Evolutionary conservation across 345 rosid genomes (phyloP), one percentile per base, ranked within the genome.

Genomic region (Salix dunnii): DNA sequence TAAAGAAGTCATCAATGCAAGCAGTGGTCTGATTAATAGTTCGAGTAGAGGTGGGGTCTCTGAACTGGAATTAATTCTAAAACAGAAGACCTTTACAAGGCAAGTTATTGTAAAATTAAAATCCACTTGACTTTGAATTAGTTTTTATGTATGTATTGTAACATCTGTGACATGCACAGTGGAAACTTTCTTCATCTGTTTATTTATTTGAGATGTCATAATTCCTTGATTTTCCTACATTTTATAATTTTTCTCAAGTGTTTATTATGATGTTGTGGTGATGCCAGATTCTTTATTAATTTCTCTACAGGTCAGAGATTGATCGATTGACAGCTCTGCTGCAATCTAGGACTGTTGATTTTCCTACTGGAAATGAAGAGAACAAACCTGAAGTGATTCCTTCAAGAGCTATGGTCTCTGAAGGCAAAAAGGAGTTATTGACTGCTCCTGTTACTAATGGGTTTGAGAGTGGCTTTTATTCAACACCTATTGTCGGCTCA

Each of bases 51-150:
- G 79, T 58, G 89, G 85, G 78, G 74, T 85, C 28, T 62, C 80
- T 38, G 88, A 91, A 18, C 88, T 90, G 51, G 94, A 90, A 85
- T 74, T 80, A 63, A 82, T 88, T 64, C 79, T 96, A 67, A 90
- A 84, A 84, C 91, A 87, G 82, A 88, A 91, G 81, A 92, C 89
- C 21, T 96, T 92, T 81, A 87, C 96, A 60, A 92, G 95, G 99
- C 78, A 79, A 86, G 89, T 63, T 35, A 69, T 49, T 74, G 6
- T 42, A 2, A 31, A 35, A 58, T 21, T 6, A 2, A 68, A 43
- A 9, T 25, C 48, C 61, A 58, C 11, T 35, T 64, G 46, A 30
- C 35, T 49, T 74, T 14, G 48, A 30, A 68, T 7, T 43, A 36
- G 25, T 18, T 31, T 43, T 42, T 23, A 17, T 12, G 48, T 12